Conservation (phyloP, 805 yeast species). For the Suhomyces pyralidae region DNA sequence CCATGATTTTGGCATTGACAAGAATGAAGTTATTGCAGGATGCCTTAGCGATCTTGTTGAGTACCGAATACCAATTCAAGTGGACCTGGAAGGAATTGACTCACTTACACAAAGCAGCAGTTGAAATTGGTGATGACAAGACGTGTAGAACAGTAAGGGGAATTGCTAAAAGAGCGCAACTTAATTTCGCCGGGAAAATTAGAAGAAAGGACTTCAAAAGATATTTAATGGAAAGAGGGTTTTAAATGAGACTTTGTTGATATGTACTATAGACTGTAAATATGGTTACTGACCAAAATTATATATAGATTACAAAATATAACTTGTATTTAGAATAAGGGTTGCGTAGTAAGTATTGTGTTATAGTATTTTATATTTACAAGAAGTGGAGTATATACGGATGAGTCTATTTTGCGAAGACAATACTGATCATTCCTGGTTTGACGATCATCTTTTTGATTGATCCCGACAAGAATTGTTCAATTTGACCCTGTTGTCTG, state of each 20-base stretch:
- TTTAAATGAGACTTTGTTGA: constrained; percentile 12
- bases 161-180: constrained; percentile 35
- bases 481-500: background rate
- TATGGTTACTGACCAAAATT: background rate
- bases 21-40: constrained; percentile 57
- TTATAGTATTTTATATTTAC: constrained; percentile 1
- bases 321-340: background rate
- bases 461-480: constrained; percentile 19
- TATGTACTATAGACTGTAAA: constrained; percentile 6
- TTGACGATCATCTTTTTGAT: constrained; percentile 58
- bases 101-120: constrained; percentile 28
- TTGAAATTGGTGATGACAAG: constrained; percentile 29
- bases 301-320: background rate
- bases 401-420: constrained; percentile 17
- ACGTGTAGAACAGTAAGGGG: constrained; percentile 30
- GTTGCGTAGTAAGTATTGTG: background rate
- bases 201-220: constrained; percentile 32
- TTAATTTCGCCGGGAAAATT: constrained; percentile 37
- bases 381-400: background rate
- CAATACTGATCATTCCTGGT: constrained; percentile 46
- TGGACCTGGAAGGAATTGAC: constrained; percentile 56
- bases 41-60: constrained; percentile 63
- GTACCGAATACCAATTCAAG: constrained; percentile 64
- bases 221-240: constrained; percentile 32
- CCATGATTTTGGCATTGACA: constrained; percentile 62